phyloP scores from a whole-genome alignment of 2,329 filamentous ascomycete genomes.

The Xylariaceae sp. region DNA sequence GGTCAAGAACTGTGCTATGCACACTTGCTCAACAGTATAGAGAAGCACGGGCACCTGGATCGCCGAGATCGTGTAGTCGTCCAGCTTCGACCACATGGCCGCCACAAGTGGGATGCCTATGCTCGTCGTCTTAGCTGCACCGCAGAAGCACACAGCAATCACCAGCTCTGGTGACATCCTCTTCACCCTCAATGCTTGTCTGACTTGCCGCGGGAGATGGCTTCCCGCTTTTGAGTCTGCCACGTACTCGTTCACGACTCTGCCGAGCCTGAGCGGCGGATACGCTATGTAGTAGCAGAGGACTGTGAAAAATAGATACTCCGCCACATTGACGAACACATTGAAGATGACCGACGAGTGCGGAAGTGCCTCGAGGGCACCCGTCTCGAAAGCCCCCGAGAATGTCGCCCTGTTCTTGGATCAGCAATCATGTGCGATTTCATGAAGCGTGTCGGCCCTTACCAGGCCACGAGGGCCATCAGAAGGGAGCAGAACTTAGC shows the following conservation, averaged over 20 bases:
- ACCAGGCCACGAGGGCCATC: conserved; percentile 50
- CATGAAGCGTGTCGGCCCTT: conserved; percentile 10
- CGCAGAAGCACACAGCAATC: conserved; percentile 70
- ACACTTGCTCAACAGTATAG: conserved; percentile 57
- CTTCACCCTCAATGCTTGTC: conserved; percentile 42
- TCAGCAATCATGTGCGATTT: conserved; percentile 24
- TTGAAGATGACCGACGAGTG: conserved; percentile 63
- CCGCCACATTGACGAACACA: conserved; percentile 63
- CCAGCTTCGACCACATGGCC: conserved; percentile 62
- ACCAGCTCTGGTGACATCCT: conserved; percentile 60
- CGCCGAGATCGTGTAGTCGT: conserved; percentile 52
- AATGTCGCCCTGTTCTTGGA: conserved; percentile 61
- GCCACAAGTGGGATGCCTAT: conserved; percentile 66
- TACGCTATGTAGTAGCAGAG: conserved; percentile 56
- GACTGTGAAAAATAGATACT: conserved; percentile 61
- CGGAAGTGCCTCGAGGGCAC: conserved; percentile 57
- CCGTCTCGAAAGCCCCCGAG: conserved; percentile 63
- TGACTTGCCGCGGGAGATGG: conserved; percentile 29
- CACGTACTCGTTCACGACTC: conserved; percentile 33
- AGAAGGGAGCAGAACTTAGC: conserved; percentile 48
- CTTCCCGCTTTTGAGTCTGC: conserved; percentile 30
- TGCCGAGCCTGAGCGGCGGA: conserved; percentile 37
- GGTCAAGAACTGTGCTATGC: conserved; percentile 32
- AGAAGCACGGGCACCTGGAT: conserved; percentile 64
- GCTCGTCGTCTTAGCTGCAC: conserved; percentile 69